phyloP scores from a whole-genome alignment of 805 yeast species.

The Jamesozyma rosinii region DNA sequence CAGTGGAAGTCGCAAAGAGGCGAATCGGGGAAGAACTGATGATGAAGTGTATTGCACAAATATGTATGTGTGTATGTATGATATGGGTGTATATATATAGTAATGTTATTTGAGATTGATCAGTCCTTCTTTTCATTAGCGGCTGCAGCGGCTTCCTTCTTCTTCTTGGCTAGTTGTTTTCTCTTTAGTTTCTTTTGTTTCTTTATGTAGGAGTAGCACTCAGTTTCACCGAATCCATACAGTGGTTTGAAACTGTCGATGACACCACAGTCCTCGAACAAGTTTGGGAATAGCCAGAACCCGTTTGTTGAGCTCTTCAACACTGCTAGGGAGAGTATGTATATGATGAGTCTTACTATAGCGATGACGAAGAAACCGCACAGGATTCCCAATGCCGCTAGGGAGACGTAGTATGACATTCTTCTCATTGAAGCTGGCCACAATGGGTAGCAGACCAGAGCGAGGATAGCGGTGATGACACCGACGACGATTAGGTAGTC shows the following conservation, averaged over 20 bases:
- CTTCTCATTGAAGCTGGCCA: conserved; percentile 89
- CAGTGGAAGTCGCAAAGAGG: conserved; percentile 77
- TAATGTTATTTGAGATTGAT: no score
- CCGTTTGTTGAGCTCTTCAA: conserved; percentile 36
- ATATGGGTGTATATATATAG: neutral
- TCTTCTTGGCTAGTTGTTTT: conserved; percentile 19
- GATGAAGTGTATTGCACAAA: neutral
- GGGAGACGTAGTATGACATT: conserved; percentile 84
- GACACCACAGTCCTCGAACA: conserved; percentile 92
- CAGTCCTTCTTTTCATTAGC: neutral
- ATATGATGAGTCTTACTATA: conserved; percentile 63
- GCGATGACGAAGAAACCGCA: conserved; percentile 72
- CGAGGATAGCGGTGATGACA: conserved; percentile 52
- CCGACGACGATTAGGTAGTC: conserved; percentile 34
- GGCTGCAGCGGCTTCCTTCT: conserved; percentile 1
- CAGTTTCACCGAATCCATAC: conserved; percentile 67
- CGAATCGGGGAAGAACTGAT: conserved; percentile 46
- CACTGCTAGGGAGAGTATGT: conserved; percentile 33
- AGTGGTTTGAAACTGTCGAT: conserved; percentile 83
- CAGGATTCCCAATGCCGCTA: conserved; percentile 64
- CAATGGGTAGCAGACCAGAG: conserved; percentile 74
- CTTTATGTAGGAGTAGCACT: conserved; percentile 27
- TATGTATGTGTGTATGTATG: no score
- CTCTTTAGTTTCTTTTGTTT: conserved; percentile 27
- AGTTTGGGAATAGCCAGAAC: conserved; percentile 93